These are phyloP conservation scores for Aspergillus pseudoglaucus DNA, from an alignment of 2,329 filamentous ascomycete species.

Conservation along the genomic window DNA sequence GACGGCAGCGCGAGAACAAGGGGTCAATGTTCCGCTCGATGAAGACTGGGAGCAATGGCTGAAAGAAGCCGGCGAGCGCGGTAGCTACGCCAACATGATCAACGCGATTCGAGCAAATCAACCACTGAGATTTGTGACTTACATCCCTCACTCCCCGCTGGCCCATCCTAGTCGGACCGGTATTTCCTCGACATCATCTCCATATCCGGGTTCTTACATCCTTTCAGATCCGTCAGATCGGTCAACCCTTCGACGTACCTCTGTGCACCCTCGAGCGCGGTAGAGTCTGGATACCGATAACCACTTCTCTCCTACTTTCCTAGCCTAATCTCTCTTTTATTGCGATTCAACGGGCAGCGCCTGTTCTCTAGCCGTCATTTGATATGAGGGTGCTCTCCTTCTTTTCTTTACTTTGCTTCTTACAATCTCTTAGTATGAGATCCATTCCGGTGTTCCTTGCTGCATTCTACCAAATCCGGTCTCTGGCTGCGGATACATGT, in stretches of 20 bases:
- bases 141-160: slow-evolving; percentile 14
- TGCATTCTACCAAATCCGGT: neutral
- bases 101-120: slow-evolving; percentile 33
- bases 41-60: slow-evolving; percentile 53
- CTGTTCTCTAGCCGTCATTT: neutral
- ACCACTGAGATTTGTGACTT: slow-evolving; percentile 25
- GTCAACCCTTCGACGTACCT: slow-evolving; percentile 15
- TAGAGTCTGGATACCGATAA: slow-evolving; percentile 6
- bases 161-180: slow-evolving; percentile 12
- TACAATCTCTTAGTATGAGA: neutral
- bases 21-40: slow-evolving; percentile 39
- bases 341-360: slow-evolving; percentile 5
- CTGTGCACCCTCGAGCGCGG: slow-evolving; percentile 21
- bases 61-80: slow-evolving; percentile 50
- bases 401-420: slow-evolving; percentile 3
- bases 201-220: slow-evolving; percentile 18
- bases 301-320: neutral
- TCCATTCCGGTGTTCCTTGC: neutral
- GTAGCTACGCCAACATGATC: slow-evolving; percentile 36
- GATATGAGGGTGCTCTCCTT: slow-evolving; percentile 14
- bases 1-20: slow-evolving; percentile 47
- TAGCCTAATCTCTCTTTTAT: neutral
- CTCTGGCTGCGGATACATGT: neutral
- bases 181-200: slow-evolving; percentile 8
- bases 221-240: slow-evolving; percentile 15